Conservation (phyloP, 176 grass and related monocot genomes). For the Ampelocalamus luodianensis region DNA sequence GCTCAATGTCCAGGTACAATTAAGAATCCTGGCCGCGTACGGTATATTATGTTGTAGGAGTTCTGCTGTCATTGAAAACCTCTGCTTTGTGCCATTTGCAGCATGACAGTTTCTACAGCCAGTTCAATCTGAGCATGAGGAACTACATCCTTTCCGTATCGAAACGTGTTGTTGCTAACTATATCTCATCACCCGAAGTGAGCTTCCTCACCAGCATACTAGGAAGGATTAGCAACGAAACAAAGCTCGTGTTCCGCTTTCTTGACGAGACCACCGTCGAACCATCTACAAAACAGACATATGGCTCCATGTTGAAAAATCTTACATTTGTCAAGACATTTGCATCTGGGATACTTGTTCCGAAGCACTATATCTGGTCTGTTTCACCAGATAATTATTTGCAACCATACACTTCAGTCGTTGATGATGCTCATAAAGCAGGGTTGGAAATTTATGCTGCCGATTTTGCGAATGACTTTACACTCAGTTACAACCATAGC, state of each 20-base stretch:
- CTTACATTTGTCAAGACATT: constrained; percentile 91
- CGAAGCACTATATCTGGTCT: constrained; percentile 86
- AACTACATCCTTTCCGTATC: constrained; percentile 63
- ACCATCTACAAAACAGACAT: constrained; percentile 72
- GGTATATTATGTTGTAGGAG: neutral
- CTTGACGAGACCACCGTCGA: constrained; percentile 54
- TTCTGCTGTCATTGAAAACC: constrained; percentile 1
- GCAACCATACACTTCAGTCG: constrained; percentile 57
- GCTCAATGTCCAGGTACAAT: constrained; percentile 85
- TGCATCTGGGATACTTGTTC: constrained; percentile 92
- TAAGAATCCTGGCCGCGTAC: neutral
- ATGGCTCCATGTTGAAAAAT: constrained; percentile 75
- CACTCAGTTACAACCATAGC: constrained; percentile 82
- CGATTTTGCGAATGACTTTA: constrained; percentile 78
- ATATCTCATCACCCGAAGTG: constrained; percentile 87
- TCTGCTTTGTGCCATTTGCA: constrained; percentile 45
- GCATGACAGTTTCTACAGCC: constrained; percentile 85
- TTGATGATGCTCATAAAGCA: constrained; percentile 85
- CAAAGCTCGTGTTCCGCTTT: constrained; percentile 86
- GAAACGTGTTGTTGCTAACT: constrained; percentile 63
- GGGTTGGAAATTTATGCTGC: constrained; percentile 85
- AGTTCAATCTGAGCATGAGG: constrained; percentile 91
- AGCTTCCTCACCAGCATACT: constrained; percentile 62
- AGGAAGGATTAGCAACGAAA: constrained; percentile 55
- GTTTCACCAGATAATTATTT: constrained; percentile 82